Evolutionary conservation across 2,329 filamentous ascomycete genomes (phyloP).

Genomic region (Xylariaceae sp.): DNA sequence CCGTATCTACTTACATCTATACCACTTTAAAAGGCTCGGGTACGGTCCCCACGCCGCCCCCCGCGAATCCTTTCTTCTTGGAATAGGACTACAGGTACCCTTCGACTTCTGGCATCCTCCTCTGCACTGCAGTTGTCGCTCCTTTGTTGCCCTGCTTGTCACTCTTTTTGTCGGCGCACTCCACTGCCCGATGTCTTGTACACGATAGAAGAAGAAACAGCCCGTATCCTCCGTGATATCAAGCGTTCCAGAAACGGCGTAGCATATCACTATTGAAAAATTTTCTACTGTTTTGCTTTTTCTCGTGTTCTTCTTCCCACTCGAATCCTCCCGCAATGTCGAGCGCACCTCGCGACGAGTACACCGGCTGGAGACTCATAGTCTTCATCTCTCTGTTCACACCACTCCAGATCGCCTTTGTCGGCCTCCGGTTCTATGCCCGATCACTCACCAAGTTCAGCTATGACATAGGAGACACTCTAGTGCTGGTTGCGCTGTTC

Average conservation of each 20-base stretch:
- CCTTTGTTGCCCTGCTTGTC: neutral
- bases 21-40: neutral
- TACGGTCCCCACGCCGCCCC: neutral
- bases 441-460: conserved; percentile 7
- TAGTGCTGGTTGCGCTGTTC: conserved; percentile 15
- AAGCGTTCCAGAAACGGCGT: neutral
- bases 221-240: neutral
- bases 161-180: neutral
- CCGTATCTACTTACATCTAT: no score
- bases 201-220: neutral
- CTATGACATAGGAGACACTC: conserved; percentile 16
- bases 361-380: conserved; percentile 12
- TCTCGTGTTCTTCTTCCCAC: neutral
- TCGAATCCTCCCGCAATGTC: neutral
- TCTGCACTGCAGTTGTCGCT: neutral
- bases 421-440: conserved; percentile 20
- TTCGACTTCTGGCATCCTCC: neutral
- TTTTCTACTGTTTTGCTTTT: neutral
- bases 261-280: neutral
- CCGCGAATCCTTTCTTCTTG: neutral
- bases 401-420: conserved; percentile 7
- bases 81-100: neutral
- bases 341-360: neutral
- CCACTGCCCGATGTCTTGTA: neutral
- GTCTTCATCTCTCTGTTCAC: conserved; percentile 16